phyloP scores from a whole-genome alignment of 805 yeast species.

The Teunomyces gatunensis region DNA sequence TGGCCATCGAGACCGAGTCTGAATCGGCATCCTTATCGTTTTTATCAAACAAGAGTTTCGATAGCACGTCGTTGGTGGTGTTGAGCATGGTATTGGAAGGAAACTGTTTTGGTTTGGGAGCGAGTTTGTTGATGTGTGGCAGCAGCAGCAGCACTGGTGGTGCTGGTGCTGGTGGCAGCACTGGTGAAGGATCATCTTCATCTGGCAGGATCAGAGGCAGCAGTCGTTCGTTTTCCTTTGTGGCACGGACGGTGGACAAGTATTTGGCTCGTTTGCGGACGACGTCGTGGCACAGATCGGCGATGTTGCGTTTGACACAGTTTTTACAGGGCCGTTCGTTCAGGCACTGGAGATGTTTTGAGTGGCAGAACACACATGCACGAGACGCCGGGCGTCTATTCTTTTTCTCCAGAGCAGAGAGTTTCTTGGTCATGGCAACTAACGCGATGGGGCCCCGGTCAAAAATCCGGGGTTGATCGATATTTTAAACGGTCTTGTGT shows the following conservation, averaged over 20 bases:
- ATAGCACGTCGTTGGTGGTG: conserved; percentile 15
- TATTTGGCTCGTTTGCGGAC: conserved; percentile 51
- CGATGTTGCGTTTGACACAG: conserved; percentile 61
- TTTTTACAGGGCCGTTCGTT: conserved; percentile 67
- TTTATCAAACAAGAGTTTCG: conserved; percentile 15
- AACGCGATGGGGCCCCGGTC: conserved; percentile 2
- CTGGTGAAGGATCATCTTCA: not conserved
- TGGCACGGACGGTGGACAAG: conserved; percentile 11
- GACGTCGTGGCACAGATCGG: conserved; percentile 55
- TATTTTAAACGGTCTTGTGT: not conserved
- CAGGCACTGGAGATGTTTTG: conserved; percentile 73
- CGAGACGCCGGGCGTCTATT: conserved; percentile 60
- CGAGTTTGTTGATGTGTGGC: not conserved
- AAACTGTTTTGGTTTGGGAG: not conserved
- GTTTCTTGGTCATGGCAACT: conserved; percentile 56
- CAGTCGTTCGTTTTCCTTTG: not conserved
- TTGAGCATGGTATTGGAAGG: conserved; percentile 17
- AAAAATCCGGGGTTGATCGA: conserved; percentile 3
- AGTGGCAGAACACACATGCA: conserved; percentile 73
- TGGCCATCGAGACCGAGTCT: conserved; percentile 12
- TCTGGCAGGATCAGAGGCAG: conserved; percentile 1
- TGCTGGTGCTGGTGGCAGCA: too few species aligned
- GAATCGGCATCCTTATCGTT: conserved; percentile 9
- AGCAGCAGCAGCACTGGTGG: not conserved
- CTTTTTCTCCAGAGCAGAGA: conserved; percentile 51